Evolutionary conservation across 768 basidiomycete species (phyloP).

Genomic region (Kwoniella botswanensis): DNA sequence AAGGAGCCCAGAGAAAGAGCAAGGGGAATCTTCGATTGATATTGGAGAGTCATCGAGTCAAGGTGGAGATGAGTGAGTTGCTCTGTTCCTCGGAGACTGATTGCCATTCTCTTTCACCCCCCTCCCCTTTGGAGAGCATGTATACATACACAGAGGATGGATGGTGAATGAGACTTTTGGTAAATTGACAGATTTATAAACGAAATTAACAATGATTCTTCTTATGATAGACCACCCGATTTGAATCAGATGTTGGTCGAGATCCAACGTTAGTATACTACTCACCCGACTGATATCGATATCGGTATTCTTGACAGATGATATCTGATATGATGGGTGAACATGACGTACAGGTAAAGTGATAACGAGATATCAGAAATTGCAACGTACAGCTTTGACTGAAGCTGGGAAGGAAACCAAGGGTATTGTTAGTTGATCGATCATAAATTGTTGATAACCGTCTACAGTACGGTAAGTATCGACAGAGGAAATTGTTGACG

Average conservation of each 20-base stretch:
- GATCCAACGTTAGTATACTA: background rate
- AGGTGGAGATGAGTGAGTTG: background rate
- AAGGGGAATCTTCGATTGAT: background rate
- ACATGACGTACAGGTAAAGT: conserved; percentile 4
- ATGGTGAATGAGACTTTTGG: too few relatives aligned
- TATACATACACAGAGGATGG: too few relatives aligned
- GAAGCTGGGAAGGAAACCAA: conserved; percentile 3
- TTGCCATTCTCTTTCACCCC: background rate
- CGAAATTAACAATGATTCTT: background rate
- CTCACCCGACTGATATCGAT: too few relatives aligned
- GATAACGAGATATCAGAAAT: background rate
- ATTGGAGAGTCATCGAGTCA: background rate
- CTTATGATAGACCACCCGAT: background rate
- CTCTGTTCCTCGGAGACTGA: too few relatives aligned
- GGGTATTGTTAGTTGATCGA: too few relatives aligned
- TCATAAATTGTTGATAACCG: too few relatives aligned
- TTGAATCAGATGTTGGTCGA: conserved; percentile 6
- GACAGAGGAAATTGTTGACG: too few relatives aligned
- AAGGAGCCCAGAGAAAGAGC: background rate
- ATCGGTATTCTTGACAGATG: too few relatives aligned
- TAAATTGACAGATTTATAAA: too few relatives aligned
- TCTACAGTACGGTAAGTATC: too few relatives aligned
- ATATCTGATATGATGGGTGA: background rate
- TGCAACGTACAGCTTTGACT: background rate
- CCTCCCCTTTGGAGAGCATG: conserved; percentile 1